These are phyloP conservation scores for Scutellaria baicalensis DNA, from an alignment of 257 asterid genomes.

Conservation along the genomic window DNA sequence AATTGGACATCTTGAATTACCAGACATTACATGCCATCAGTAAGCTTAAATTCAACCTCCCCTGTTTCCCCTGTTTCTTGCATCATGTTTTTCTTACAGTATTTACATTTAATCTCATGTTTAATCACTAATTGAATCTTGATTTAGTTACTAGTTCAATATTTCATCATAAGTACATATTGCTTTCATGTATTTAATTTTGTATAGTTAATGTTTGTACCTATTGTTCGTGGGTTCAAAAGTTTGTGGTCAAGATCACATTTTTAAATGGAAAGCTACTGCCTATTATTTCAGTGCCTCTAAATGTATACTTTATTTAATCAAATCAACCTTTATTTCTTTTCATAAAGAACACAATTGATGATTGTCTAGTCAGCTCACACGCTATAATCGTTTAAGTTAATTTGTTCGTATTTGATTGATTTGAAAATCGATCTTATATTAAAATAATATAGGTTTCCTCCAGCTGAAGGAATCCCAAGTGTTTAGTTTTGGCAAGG, in stretches of 20 bases:
- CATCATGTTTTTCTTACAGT: not conserved
- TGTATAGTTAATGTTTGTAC: too few relatives aligned
- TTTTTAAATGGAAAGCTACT: constrained; percentile 15
- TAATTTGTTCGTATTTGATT: not conserved
- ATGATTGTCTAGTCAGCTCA: constrained; percentile 11
- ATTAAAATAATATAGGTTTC: constrained; percentile 39
- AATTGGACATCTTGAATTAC: constrained; percentile 81
- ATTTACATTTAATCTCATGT: too few relatives aligned
- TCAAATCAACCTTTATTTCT: constrained; percentile 16
- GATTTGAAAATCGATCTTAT: not conserved
- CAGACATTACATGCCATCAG: constrained; percentile 87
- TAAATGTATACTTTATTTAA: constrained; percentile 11
- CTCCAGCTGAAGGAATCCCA: constrained; percentile 64
- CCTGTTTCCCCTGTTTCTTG: not conserved
- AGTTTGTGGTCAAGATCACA: constrained; percentile 14
- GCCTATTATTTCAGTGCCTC: constrained; percentile 12
- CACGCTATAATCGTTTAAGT: not conserved
- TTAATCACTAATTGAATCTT: too few relatives aligned
- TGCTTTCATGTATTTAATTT: too few relatives aligned
- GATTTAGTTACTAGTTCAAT: too few relatives aligned
- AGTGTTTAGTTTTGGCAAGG: constrained; percentile 30
- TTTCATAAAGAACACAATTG: constrained; percentile 19
- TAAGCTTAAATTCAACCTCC: constrained; percentile 29
- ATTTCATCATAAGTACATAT: too few relatives aligned
- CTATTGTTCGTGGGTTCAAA: constrained; percentile 23